These are phyloP conservation scores for Fusarium piperis DNA, from an alignment of 2,329 filamentous ascomycete genomes.

Conservation along the genomic window DNA sequence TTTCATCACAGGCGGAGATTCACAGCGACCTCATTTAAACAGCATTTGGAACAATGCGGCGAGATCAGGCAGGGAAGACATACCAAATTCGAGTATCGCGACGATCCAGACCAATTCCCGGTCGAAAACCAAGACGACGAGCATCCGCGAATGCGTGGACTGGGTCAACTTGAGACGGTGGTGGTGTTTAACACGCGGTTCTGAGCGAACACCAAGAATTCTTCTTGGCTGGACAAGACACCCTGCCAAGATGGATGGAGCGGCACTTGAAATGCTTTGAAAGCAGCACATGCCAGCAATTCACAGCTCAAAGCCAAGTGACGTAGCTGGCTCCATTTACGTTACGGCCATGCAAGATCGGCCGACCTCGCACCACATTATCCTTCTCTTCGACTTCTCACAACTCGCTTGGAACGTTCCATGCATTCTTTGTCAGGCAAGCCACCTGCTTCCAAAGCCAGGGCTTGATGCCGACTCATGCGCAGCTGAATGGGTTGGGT, in stretches of 20 bases:
- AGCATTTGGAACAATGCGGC: not conserved
- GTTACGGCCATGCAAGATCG: not conserved
- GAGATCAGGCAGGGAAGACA: not conserved
- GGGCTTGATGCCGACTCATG: not conserved
- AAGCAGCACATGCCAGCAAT: not conserved
- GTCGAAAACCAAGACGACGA: not conserved
- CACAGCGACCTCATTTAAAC: not conserved
- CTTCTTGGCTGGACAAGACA: not conserved
- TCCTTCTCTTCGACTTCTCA: not conserved
- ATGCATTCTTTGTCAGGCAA: slow-evolving; percentile 29
- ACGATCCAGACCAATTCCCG: not conserved
- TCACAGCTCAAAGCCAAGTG: not conserved
- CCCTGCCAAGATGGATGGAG: slow-evolving; percentile 4
- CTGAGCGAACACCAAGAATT: not conserved
- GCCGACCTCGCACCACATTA: slow-evolving; percentile 1
- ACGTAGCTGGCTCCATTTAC: not conserved
- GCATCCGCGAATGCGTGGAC: not conserved
- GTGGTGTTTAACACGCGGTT: not conserved
- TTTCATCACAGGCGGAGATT: slow-evolving; percentile 1
- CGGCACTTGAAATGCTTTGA: not conserved
- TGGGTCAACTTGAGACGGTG: not conserved
- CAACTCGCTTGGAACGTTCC: slow-evolving; percentile 1
- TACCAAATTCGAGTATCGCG: not conserved
- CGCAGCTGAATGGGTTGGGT: not conserved
- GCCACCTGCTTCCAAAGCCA: slow-evolving; percentile 23